These are phyloP conservation scores for Pyrus bretschneideri DNA, from an alignment of 306 rosid species.

Conservation along the genomic window DNA sequence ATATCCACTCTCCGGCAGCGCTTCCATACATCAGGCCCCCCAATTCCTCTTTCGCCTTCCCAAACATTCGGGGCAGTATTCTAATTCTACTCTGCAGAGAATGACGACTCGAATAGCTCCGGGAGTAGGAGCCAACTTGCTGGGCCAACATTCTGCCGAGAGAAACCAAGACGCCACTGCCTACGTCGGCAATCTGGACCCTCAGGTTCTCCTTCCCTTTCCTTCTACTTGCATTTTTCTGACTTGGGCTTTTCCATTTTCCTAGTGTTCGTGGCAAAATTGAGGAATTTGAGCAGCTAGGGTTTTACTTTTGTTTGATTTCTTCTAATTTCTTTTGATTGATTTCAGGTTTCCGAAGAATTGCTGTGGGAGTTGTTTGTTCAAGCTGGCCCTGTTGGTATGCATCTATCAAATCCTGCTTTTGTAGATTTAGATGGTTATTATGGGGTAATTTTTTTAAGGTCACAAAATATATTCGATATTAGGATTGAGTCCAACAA, in stretches of 20 bases:
- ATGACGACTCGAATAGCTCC: constrained; percentile 99
- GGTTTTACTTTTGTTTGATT: not conserved
- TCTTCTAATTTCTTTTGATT: not conserved
- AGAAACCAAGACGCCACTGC: constrained; percentile 98
- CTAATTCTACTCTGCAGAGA: not conserved
- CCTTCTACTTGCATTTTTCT: not conserved
- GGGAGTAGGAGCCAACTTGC: constrained; percentile 92
- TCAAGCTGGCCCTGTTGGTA: constrained; percentile 66
- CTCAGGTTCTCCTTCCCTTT: constrained; percentile 37
- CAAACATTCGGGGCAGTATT: not conserved
- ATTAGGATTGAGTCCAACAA: too few relatives aligned
- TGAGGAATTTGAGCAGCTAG: not conserved
- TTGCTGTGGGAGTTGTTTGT: constrained; percentile 56
- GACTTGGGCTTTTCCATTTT: not conserved
- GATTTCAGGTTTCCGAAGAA: constrained; percentile 41
- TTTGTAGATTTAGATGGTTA: not conserved
- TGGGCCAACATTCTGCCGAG: constrained; percentile 80
- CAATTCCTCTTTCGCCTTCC: not conserved
- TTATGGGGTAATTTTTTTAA: too few relatives aligned
- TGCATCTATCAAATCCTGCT: not conserved
- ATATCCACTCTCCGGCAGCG: not conserved
- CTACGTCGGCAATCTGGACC: constrained; percentile 95
- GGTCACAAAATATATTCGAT: too few relatives aligned
- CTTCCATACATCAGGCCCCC: not conserved
- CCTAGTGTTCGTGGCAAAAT: not conserved